phyloP scores from a whole-genome alignment of 2,329 filamentous ascomycete species.

The Neonectria ditissima region DNA sequence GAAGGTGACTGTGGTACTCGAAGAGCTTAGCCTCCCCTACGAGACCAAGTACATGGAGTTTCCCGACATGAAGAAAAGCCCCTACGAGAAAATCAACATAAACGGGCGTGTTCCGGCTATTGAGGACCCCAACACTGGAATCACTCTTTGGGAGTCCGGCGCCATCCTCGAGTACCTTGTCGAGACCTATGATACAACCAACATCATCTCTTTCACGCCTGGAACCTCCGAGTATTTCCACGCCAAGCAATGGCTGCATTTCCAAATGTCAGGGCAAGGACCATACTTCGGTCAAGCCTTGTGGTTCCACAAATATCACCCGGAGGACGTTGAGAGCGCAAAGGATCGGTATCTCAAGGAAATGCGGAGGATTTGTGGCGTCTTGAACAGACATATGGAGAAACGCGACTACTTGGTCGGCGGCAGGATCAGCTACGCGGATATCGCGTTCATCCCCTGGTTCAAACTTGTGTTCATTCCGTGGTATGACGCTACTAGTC shows the following conservation, averaged over 20 bases:
- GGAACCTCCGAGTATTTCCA: background rate
- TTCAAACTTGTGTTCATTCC: background rate
- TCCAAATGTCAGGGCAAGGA: background rate
- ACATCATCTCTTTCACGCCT: background rate
- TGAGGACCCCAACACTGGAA: constrained; percentile 50
- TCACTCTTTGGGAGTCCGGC: constrained; percentile 43
- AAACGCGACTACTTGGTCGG: background rate
- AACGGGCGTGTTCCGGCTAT: constrained; percentile 52
- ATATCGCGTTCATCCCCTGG: background rate
- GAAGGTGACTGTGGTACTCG: background rate
- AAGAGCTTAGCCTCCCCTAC: background rate
- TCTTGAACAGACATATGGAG: background rate
- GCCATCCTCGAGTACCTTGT: constrained; percentile 49
- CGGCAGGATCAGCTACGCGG: background rate
- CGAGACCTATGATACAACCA: constrained; percentile 45
- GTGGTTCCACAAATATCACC: background rate
- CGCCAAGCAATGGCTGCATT: background rate
- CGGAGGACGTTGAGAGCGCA: background rate
- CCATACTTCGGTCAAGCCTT: background rate
- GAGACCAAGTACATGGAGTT: background rate
- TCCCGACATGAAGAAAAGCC: background rate
- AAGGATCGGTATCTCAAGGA: background rate
- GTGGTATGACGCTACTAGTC: background rate
- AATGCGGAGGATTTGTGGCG: background rate
- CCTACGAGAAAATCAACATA: constrained; percentile 45